Conservation (phyloP, 2,329 filamentous ascomycete genomes). For the Penicillium sp. region DNA sequence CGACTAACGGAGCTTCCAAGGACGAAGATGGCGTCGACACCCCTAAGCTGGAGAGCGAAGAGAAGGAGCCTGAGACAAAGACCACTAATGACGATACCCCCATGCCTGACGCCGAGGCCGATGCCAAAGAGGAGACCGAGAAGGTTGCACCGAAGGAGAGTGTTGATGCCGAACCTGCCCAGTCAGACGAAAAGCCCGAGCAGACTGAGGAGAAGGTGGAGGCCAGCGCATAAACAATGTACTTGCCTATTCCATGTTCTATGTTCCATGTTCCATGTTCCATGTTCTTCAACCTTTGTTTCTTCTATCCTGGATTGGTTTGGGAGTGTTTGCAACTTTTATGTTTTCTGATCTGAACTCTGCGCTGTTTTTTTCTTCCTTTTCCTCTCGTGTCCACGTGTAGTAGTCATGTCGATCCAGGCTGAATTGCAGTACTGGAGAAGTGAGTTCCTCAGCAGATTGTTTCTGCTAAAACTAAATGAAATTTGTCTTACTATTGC, state of each 20-base stretch:
- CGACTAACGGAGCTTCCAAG: conserved; percentile 48
- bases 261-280: not conserved
- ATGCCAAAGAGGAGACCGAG: conserved; percentile 29
- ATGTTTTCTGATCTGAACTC: no score
- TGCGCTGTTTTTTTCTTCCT: no score
- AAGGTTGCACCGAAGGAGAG: conserved; percentile 35
- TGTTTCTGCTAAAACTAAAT: no score
- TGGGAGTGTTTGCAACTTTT: no score
- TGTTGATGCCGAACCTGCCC: not conserved
- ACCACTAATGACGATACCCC: conserved; percentile 40
- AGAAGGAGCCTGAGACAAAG: conserved; percentile 41
- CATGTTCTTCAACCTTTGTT: no score
- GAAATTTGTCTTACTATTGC: no score
- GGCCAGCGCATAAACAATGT: conserved; percentile 25
- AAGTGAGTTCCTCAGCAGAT: no score
- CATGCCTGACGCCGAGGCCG: conserved; percentile 42
- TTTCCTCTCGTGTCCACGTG: no score
- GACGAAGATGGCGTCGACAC: conserved; percentile 39
- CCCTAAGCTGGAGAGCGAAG: conserved; percentile 35
- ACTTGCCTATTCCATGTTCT: no score
- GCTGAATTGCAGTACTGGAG: no score
- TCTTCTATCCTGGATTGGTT: not conserved
- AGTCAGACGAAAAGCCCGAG: conserved; percentile 36
- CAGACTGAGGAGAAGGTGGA: conserved; percentile 36
- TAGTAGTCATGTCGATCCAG: no score